Conservation (phyloP, 2,329 filamentous ascomycete genomes). For the Diplodia sapinea region DNA sequence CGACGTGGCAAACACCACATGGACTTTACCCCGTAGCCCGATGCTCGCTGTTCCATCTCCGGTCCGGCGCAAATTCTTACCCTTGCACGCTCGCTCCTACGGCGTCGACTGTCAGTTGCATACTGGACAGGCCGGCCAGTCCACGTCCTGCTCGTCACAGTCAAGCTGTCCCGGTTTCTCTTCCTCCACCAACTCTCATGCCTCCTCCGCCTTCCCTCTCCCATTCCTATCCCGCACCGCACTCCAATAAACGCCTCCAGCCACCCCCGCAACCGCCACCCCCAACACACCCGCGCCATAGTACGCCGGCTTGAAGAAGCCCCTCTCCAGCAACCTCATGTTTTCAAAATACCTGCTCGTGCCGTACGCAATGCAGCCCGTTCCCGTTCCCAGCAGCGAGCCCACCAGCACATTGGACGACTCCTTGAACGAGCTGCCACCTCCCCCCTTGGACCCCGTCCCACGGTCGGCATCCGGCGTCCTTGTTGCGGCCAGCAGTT, state of each 20-base stretch:
- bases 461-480: slow-evolving; percentile 34
- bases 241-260: slow-evolving; percentile 33
- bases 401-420: slow-evolving; percentile 38
- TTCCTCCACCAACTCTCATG: neutral
- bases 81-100: too few relatives aligned
- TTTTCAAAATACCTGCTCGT: slow-evolving; percentile 56
- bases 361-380: slow-evolving; percentile 55
- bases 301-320: slow-evolving; percentile 48
- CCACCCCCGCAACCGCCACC: slow-evolving; percentile 39
- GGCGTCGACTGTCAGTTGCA: too few relatives aligned
- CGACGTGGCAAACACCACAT: too few relatives aligned
- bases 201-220: neutral
- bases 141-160: too few relatives aligned
- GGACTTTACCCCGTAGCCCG: too few relatives aligned
- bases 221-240: slow-evolving; percentile 29
- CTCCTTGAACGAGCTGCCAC: neutral
- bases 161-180: too few relatives aligned
- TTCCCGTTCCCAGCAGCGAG: slow-evolving; percentile 54
- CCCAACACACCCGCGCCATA: slow-evolving; percentile 41
- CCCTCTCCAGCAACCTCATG: slow-evolving; percentile 51
- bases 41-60: too few relatives aligned
- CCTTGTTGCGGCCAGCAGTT: slow-evolving; percentile 40
- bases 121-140: too few relatives aligned
- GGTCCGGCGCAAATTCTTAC: too few relatives aligned
- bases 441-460: slow-evolving; percentile 32